These are phyloP conservation scores for Xylaria acuta DNA, from an alignment of 495 filamentous ascomycete genomes.

Conservation along the genomic window DNA sequence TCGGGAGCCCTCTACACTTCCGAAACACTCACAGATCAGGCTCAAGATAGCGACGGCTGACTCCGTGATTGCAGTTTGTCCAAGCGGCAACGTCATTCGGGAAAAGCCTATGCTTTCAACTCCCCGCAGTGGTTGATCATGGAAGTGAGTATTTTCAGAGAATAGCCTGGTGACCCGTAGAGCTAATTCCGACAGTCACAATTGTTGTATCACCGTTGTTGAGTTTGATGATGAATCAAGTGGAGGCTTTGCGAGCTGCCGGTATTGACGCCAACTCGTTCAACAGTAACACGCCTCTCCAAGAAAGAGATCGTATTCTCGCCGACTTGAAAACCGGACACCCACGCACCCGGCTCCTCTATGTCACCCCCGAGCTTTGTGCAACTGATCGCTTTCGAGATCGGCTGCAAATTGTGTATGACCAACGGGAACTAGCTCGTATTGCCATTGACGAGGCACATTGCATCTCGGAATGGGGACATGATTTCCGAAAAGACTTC, in stretches of 20 bases:
- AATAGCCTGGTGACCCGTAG: not conserved
- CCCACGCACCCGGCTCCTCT: slow-evolving; percentile 81
- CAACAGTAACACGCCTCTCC: slow-evolving; percentile 75
- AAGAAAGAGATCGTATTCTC: slow-evolving; percentile 71
- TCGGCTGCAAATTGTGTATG: slow-evolving; percentile 73
- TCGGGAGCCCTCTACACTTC: not conserved
- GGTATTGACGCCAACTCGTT: slow-evolving; percentile 83
- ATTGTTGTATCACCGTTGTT: slow-evolving; percentile 90
- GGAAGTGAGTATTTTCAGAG: slow-evolving; percentile 66
- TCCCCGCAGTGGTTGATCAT: slow-evolving; percentile 85
- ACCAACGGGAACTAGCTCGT: slow-evolving; percentile 80
- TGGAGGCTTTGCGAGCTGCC: slow-evolving; percentile 74
- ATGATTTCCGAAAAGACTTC: slow-evolving; percentile 95
- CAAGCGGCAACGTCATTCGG: slow-evolving; percentile 97
- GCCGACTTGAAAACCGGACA: slow-evolving; percentile 86
- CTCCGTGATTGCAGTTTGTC: slow-evolving; percentile 60
- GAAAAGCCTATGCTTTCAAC: slow-evolving; percentile 92
- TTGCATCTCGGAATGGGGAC: slow-evolving; percentile 97
- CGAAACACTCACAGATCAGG: not conserved
- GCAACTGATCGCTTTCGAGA: slow-evolving; percentile 78
- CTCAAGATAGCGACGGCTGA: slow-evolving; percentile 5
- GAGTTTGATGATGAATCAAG: slow-evolving; percentile 95
- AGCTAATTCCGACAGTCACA: slow-evolving; percentile 64
- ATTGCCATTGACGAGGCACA: slow-evolving; percentile 95
- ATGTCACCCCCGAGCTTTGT: slow-evolving; percentile 93